These are phyloP conservation scores for Kalmanozyma brasiliensis DNA, from an alignment of 1,284 basidiomycete genomes.

Conservation along the genomic window DNA sequence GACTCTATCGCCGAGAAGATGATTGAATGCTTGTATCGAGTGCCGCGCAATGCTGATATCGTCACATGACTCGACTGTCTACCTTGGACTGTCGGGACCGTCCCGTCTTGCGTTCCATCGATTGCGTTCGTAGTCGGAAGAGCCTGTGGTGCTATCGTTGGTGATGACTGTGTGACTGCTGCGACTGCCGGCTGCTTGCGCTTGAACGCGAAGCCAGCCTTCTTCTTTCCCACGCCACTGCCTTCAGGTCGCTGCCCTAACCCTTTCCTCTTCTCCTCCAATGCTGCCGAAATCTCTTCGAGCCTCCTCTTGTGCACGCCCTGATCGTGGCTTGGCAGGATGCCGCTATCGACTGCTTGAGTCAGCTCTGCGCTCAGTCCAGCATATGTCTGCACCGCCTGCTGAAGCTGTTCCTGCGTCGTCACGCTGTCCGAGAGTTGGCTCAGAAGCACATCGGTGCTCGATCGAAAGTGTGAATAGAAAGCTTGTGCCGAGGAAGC, in stretches of 20 bases:
- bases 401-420: conserved; percentile 11
- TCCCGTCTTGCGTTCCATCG: neutral
- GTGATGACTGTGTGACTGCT: neutral
- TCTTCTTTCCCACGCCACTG: conserved; percentile 4
- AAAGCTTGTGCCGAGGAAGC: conserved; percentile 30
- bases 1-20: neutral
- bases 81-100: neutral
- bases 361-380: conserved; percentile 25
- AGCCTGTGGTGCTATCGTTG: neutral
- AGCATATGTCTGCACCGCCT: conserved; percentile 23
- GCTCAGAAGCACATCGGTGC: conserved; percentile 5
- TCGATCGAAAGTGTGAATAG: conserved; percentile 26
- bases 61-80: conserved; percentile 9
- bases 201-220: conserved; percentile 28
- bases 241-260: neutral
- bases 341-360: conserved; percentile 21
- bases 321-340: conserved; percentile 44
- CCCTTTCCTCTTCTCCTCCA: conserved; percentile 13
- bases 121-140: no score
- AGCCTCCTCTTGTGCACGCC: conserved; percentile 26
- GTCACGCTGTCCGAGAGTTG: conserved; percentile 3
- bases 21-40: conserved; percentile 1
- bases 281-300: conserved; percentile 6
- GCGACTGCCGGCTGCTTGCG: conserved; percentile 9
- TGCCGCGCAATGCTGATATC: conserved; percentile 8